A percentile compares a stretch with the other conserved stretches of the same genome.
Evolutionary conservation across 164 flowering plant genomes (phyloP).

Genomic region (Brasenia schreberi): DNA sequence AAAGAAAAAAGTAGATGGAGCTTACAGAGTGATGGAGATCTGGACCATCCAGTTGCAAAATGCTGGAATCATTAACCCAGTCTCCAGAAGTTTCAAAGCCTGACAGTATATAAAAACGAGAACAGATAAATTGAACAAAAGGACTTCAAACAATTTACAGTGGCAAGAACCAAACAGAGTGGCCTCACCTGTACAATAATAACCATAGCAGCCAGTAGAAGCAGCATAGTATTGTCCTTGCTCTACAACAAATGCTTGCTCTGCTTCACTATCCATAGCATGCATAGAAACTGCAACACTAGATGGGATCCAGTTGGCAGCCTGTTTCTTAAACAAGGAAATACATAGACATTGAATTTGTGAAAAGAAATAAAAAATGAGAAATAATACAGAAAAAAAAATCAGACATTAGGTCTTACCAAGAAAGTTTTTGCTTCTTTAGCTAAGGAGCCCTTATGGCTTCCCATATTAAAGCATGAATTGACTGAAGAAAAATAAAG

Average conservation of each 20-base stretch:
- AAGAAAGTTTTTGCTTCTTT: not conserved
- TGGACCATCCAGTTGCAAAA: constrained; percentile 69
- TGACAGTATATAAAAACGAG: constrained; percentile 7
- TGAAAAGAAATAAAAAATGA: not conserved
- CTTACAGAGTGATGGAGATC: constrained; percentile 61
- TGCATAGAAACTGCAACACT: constrained; percentile 7
- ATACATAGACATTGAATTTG: not conserved
- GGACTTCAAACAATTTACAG: not conserved
- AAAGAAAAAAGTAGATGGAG: constrained; percentile 2
- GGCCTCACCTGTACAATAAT: constrained; percentile 68
- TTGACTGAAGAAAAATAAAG: not conserved
- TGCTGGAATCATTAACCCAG: constrained; percentile 66
- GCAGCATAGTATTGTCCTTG: constrained; percentile 63
- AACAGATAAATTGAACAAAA: not conserved
- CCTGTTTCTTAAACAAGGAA: not conserved
- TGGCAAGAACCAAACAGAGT: not conserved
- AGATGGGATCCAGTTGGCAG: not conserved
- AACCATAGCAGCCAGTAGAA: constrained; percentile 57
- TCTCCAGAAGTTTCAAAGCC: constrained; percentile 67
- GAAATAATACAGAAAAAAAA: not conserved
- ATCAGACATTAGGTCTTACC: not conserved
- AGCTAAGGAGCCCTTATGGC: not conserved
- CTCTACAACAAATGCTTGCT: constrained; percentile 52
- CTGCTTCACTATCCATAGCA: constrained; percentile 60
- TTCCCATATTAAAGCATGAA: not conserved